phyloP scores from a whole-genome alignment of 306 rosid genomes.

The Oemleria cerasiformis region DNA sequence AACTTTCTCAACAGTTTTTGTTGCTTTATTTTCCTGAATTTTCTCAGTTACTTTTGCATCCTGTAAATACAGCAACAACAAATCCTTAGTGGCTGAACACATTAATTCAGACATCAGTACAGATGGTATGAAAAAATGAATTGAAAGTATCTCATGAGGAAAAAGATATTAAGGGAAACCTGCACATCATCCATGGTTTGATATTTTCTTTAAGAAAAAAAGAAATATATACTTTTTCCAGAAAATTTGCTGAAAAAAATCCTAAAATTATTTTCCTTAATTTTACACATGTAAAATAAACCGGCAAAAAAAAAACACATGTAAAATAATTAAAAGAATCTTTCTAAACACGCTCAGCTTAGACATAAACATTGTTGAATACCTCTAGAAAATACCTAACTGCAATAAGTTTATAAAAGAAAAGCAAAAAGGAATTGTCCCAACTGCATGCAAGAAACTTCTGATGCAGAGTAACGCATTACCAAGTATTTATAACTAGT shows the following conservation, averaged over 20 bases:
- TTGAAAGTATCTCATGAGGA: background rate
- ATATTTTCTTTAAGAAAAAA: background rate
- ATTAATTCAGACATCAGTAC: conserved; percentile 1
- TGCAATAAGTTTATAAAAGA: background rate
- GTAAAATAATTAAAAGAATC: background rate
- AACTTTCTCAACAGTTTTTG: conserved; percentile 45
- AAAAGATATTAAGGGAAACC: background rate
- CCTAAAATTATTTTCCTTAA: background rate
- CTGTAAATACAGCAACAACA: conserved; percentile 38
- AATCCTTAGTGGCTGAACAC: conserved; percentile 11
- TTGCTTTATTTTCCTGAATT: conserved; percentile 32
- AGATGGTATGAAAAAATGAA: conserved; percentile 10
- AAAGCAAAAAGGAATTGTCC: background rate
- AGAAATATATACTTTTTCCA: background rate
- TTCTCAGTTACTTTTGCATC: conserved; percentile 37
- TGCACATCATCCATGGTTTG: background rate
- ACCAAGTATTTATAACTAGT: background rate
- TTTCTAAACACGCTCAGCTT: background rate
- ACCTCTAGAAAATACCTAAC: background rate
- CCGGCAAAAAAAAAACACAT: no score
- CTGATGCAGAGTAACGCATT: background rate
- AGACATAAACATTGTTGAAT: background rate
- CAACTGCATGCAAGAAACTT: background rate
- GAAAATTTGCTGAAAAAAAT: background rate
- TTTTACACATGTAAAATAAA: background rate